Conservation (phyloP, 805 yeast genomes). For the Kockiozyma suomiensis region DNA sequence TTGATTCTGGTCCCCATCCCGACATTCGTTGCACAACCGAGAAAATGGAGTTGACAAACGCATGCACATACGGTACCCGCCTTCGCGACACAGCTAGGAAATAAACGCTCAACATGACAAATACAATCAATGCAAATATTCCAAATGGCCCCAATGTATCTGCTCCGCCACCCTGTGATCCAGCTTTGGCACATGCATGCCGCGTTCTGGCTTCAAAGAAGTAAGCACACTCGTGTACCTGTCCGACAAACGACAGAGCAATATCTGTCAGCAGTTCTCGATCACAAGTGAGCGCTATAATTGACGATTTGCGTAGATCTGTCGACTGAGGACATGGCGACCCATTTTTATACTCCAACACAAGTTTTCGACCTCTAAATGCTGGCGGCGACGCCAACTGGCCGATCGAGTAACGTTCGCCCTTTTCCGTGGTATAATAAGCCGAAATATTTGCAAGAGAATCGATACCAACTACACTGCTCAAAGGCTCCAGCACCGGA, state of each 20-base stretch:
- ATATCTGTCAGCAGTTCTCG: conserved; percentile 58
- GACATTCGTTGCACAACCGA: conserved; percentile 4
- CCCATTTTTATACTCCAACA: conserved; percentile 72
- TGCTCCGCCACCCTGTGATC: conserved; percentile 54
- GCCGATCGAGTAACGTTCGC: conserved; percentile 56
- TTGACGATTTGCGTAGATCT: conserved; percentile 58
- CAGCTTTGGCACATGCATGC: conserved; percentile 75
- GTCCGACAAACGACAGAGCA: conserved; percentile 68
- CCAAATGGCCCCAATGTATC: conserved; percentile 58
- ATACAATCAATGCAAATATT: conserved; percentile 49
- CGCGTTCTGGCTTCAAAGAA: conserved; percentile 82
- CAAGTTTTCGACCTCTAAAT: conserved; percentile 71
- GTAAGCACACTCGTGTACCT: conserved; percentile 74
- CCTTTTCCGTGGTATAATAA: conserved; percentile 52
- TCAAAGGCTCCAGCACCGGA: conserved; percentile 51
- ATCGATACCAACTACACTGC: conserved; percentile 43
- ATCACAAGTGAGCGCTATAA: conserved; percentile 77
- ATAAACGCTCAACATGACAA: conserved; percentile 29
- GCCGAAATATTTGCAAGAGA: conserved; percentile 54
- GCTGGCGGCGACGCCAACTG: conserved; percentile 57
- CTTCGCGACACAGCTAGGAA: conserved; percentile 29
- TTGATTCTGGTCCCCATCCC: conserved; percentile 10
- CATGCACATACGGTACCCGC: conserved; percentile 31
- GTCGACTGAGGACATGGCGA: conserved; percentile 52
- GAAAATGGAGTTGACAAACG: conserved; percentile 18